Percentiles rank a stretch among this genome's conserved stretches.
phyloP scores from a whole-genome alignment of 768 basidiomycete genomes.

The Tricholoma sp. region DNA sequence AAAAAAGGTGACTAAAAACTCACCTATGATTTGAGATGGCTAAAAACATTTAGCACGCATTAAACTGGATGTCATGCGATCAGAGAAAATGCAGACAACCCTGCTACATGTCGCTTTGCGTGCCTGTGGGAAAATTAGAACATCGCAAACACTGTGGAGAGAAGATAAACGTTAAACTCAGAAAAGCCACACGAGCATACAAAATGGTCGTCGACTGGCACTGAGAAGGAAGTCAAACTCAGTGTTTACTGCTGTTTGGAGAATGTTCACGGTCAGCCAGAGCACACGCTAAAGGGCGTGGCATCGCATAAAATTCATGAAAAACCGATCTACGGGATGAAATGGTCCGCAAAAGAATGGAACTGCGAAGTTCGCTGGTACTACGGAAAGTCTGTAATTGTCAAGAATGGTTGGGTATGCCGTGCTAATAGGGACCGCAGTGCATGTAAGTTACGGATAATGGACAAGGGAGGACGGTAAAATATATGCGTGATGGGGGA shows the following conservation, averaged over 20 bases:
- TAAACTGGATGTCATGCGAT: no score
- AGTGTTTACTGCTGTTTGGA: background rate
- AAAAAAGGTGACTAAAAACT: background rate
- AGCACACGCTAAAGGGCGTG: no score
- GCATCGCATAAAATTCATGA: background rate
- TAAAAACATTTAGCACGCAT: no score
- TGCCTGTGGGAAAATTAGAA: no score
- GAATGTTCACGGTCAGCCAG: background rate
- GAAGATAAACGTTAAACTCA: no score
- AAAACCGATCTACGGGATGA: conserved; percentile 12
- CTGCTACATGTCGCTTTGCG: no score
- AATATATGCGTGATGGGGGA: conserved; percentile 1
- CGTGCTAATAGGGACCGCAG: conserved; percentile 11
- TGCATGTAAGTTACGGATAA: conserved; percentile 8
- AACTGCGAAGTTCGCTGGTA: background rate
- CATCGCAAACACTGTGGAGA: no score
- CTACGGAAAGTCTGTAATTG: conserved; percentile 5
- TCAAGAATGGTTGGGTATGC: conserved; percentile 18
- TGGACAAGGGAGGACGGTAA: background rate
- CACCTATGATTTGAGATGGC: background rate
- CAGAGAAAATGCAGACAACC: no score
- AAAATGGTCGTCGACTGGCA: no score
- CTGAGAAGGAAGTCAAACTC: no score
- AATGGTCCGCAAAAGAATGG: conserved; percentile 8
- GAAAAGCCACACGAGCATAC: no score